Percentiles rank a stretch among this genome's conserved stretches.
phyloP scores from a whole-genome alignment of 2,329 filamentous ascomycete genomes.

The Colletotrichum orbiculare region DNA sequence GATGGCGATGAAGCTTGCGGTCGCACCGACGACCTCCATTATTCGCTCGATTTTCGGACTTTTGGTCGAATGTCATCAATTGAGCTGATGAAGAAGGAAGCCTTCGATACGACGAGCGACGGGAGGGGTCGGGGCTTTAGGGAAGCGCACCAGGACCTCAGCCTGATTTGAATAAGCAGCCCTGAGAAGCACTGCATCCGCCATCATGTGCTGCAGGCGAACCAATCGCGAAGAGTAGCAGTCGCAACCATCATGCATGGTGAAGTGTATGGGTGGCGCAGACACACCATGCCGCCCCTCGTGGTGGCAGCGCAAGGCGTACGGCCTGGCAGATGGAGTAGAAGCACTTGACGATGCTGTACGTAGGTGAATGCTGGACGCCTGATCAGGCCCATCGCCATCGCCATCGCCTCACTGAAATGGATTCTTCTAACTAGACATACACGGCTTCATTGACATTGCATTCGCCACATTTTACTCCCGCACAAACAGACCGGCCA shows the following conservation, averaged over 20 bases:
- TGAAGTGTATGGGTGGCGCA: slow-evolving; percentile 1
- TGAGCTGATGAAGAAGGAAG: background rate
- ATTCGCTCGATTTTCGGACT: background rate
- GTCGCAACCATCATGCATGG: background rate
- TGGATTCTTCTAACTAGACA: too few species aligned
- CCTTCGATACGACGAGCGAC: background rate
- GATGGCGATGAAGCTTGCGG: slow-evolving; percentile 34
- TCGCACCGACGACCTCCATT: slow-evolving; percentile 28
- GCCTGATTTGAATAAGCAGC: background rate
- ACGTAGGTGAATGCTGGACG: too few species aligned
- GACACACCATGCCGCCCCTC: background rate
- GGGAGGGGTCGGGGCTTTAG: background rate
- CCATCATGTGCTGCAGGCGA: background rate
- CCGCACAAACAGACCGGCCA: slow-evolving; percentile 74
- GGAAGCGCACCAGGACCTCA: background rate
- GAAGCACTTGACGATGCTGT: too few species aligned
- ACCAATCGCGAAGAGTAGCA: background rate
- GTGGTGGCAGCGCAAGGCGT: too few species aligned
- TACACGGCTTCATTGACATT: too few species aligned
- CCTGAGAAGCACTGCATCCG: too few species aligned
- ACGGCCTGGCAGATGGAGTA: too few species aligned
- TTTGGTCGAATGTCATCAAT: background rate
- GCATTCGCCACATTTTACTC: slow-evolving; percentile 55
- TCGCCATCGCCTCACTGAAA: too few species aligned
- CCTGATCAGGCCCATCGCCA: too few species aligned